These are phyloP conservation scores for Sporobolomyces roseus DNA, from an alignment of 768 basidiomycete species.

Conservation along the genomic window DNA sequence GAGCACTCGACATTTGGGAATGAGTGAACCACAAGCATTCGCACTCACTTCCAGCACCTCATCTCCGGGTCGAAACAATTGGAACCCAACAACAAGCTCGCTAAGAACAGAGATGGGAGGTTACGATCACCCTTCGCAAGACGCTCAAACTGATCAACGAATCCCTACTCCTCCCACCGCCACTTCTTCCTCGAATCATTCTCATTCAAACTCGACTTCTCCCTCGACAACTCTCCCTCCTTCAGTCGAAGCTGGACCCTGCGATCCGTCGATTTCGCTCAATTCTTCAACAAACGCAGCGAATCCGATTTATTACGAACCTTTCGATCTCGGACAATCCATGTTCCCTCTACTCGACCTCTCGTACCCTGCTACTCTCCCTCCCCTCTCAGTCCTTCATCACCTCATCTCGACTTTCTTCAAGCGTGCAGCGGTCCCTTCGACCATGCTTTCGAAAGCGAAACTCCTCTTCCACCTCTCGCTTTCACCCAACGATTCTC, in stretches of 20 bases:
- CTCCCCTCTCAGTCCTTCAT: conserved; percentile 10
- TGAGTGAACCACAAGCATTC: conserved; percentile 11
- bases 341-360: conserved; percentile 27
- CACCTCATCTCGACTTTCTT: conserved; percentile 38
- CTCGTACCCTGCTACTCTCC: conserved; percentile 28
- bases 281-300: background rate
- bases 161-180: background rate
- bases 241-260: background rate
- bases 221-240: background rate
- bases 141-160: background rate
- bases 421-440: conserved; percentile 21
- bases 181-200: background rate
- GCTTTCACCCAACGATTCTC: conserved; percentile 9
- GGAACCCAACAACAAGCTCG: conserved; percentile 15
- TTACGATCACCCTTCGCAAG: background rate
- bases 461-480: conserved; percentile 3
- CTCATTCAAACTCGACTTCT: conserved; percentile 11
- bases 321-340: conserved; percentile 20
- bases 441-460: conserved; percentile 17
- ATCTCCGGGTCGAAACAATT: background rate
- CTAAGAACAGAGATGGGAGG: conserved; percentile 9
- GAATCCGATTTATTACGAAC: conserved; percentile 11
- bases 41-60: background rate
- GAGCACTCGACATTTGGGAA: conserved; percentile 9
- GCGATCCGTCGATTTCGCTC: background rate